Evolutionary conservation across 2,329 filamentous ascomycete genomes (phyloP).

Genomic region (Gyromitra esculenta): DNA sequence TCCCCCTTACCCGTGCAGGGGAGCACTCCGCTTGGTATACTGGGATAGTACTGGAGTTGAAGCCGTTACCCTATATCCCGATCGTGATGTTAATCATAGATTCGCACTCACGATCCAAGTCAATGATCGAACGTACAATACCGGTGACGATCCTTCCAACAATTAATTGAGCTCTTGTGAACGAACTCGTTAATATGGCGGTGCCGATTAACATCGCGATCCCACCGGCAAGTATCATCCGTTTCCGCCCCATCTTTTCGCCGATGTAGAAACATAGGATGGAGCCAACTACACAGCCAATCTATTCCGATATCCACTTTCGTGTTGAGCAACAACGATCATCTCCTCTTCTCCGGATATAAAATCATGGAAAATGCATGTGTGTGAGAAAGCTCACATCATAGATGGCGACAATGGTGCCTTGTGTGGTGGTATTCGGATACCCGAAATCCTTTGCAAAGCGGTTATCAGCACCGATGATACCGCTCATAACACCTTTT

Average conservation of each 20-base stretch:
- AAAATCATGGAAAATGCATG: not conserved
- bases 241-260: constrained; percentile 62
- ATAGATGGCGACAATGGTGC: constrained; percentile 40
- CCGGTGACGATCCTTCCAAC: constrained; percentile 64
- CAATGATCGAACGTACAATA: constrained; percentile 56
- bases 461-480: constrained; percentile 40
- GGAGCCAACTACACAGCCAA: constrained; percentile 27
- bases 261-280: constrained; percentile 57
- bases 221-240: constrained; percentile 62
- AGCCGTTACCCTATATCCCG: constrained; percentile 59
- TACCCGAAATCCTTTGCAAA: constrained; percentile 32
- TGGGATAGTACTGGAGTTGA: constrained; percentile 62
- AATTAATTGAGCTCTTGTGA: constrained; percentile 62
- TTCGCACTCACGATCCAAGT: constrained; percentile 4
- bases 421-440: constrained; percentile 30
- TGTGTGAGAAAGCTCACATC: constrained; percentile 24
- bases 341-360: not conserved
- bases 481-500: constrained; percentile 38
- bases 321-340: no score
- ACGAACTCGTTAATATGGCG: constrained; percentile 61
- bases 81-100: constrained; percentile 7
- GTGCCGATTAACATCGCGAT: constrained; percentile 63
- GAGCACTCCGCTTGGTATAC: constrained; percentile 61
- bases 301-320: not conserved
- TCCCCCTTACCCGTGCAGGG: constrained; percentile 63